Base-by-base conservation (phyloP, 345 rosid genomes). In the Syzygium aromaticum region DNA sequence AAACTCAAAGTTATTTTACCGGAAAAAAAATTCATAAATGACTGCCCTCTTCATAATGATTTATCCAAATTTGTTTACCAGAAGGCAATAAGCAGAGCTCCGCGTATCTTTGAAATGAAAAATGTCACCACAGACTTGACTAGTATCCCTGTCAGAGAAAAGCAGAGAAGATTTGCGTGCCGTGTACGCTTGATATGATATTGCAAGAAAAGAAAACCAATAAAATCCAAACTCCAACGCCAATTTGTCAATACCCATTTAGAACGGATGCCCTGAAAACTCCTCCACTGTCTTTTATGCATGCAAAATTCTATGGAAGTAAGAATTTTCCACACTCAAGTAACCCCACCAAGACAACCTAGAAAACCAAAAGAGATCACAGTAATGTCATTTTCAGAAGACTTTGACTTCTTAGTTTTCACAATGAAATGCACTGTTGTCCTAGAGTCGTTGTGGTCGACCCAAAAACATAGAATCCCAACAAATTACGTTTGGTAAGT, bases 401-500 rank as follows among this genome's bases (percentile, higher is more conserved):
- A 23, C 63, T 56, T 56, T 23, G 63, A 23, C 63, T 56, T 23
- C n/a, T 54, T 54, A 54, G 61, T 4, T 0, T 56, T 56, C 27
- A 56, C 10, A 56, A 9, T 9, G 11, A 56, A 56, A 2, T 22
- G n/a, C n/a, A 1, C n/a, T 10, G 59, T 10, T 54, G 59, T 54
- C 59, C 25, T 54, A 8, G 25, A 22, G 64, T 7, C 64, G 11
- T 27, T 25, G 15, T 27, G 28, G 15, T 59, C 64, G 13, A 59
- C 64, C 64, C 7, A 0, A 59, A 25, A 59, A 11, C 64, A 59
- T 1, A 28, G 30, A 59, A 59, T 59, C 0, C 64, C 11, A 25
- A 15, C 64, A 59, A 59, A 59, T 2, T 11, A 56, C 3, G 0
- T 3, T 54, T 52, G 14, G 6, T 6, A 53, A 17, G 0, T 0